These are phyloP conservation scores for Plasmopara muralis DNA, from an alignment of 352 stramenopile genomes.

Conservation along the genomic window DNA sequence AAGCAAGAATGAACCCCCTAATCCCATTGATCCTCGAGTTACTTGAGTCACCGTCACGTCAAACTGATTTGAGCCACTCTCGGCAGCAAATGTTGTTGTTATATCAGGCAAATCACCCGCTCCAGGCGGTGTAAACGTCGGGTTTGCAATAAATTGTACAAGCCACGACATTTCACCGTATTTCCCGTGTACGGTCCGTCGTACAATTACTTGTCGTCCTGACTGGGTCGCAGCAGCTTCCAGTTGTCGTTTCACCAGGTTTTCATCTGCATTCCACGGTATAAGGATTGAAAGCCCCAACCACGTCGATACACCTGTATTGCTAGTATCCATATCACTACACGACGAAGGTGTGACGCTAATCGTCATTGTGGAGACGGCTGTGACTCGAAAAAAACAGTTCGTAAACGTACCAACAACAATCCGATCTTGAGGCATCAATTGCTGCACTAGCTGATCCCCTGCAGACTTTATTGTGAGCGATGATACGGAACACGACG, in stretches of 20 bases:
- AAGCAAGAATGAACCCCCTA: conserved; percentile 87
- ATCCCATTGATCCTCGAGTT: conserved; percentile 76
- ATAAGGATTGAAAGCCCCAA: conserved; percentile 1
- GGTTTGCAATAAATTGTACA: conserved; percentile 93
- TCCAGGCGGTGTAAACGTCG: conserved; percentile 82
- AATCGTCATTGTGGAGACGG: neutral
- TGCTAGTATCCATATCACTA: conserved; percentile 4
- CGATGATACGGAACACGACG: conserved; percentile 9
- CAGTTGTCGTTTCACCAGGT: neutral
- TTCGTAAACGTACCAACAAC: conserved; percentile 34
- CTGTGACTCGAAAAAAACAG: conserved; percentile 47
- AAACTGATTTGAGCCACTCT: conserved; percentile 9
- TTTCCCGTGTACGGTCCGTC: conserved; percentile 32
- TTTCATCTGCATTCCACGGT: conserved; percentile 6
- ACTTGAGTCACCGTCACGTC: conserved; percentile 80
- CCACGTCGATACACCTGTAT: neutral
- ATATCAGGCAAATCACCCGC: conserved; percentile 86
- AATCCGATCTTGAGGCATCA: conserved; percentile 49
- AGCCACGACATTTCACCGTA: conserved; percentile 92
- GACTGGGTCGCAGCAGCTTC: conserved; percentile 1
- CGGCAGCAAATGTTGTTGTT: conserved; percentile 29
- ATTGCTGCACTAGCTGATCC: conserved; percentile 24
- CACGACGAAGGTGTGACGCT: neutral
- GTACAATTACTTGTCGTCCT: conserved; percentile 1
- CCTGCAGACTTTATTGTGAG: conserved; percentile 20